These are phyloP conservation scores for Mortierella sp. DNA, from an alignment of 371 early-diverging fungal species.

Conservation along the genomic window DNA sequence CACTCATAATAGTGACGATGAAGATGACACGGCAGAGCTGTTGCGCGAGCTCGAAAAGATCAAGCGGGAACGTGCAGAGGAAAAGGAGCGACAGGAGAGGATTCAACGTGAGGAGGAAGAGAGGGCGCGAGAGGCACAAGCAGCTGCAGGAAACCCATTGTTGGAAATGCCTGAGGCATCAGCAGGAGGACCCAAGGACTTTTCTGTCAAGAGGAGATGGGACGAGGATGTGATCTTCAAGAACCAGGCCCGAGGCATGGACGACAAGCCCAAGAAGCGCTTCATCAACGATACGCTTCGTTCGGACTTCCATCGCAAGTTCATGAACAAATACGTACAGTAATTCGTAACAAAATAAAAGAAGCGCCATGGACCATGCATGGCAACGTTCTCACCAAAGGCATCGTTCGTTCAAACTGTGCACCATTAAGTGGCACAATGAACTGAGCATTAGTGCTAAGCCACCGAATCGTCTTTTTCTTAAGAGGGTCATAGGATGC, in stretches of 20 bases:
- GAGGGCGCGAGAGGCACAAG: slow-evolving; percentile 69
- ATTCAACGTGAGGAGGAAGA: slow-evolving; percentile 69
- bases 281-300: slow-evolving; percentile 97
- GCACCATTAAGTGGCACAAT: too few species aligned
- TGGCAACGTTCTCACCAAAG: too few species aligned
- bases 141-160: slow-evolving; percentile 88
- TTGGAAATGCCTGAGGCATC: slow-evolving; percentile 49
- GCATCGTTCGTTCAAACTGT: too few species aligned
- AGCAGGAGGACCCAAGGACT: slow-evolving; percentile 69
- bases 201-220: slow-evolving; percentile 94
- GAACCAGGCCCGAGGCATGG: slow-evolving; percentile 92
- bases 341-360: slow-evolving; percentile 45
- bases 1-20: slow-evolving; percentile 81
- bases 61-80: slow-evolving; percentile 93
- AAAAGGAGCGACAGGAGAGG: slow-evolving; percentile 84
- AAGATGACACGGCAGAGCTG: slow-evolving; percentile 93
- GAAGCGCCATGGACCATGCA: too few species aligned
- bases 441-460: too few species aligned
- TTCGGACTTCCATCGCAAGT: slow-evolving; percentile 96
- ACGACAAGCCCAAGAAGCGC: slow-evolving; percentile 90
- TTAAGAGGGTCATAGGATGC: not conserved
- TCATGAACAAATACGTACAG: slow-evolving; percentile 91
- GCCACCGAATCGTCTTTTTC: not conserved
- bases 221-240: slow-evolving; percentile 98
- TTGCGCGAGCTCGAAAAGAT: slow-evolving; percentile 95